These are phyloP conservation scores for Chalciporus sphaerocephalus DNA, from an alignment of 768 basidiomycete species.

Conservation along the genomic window DNA sequence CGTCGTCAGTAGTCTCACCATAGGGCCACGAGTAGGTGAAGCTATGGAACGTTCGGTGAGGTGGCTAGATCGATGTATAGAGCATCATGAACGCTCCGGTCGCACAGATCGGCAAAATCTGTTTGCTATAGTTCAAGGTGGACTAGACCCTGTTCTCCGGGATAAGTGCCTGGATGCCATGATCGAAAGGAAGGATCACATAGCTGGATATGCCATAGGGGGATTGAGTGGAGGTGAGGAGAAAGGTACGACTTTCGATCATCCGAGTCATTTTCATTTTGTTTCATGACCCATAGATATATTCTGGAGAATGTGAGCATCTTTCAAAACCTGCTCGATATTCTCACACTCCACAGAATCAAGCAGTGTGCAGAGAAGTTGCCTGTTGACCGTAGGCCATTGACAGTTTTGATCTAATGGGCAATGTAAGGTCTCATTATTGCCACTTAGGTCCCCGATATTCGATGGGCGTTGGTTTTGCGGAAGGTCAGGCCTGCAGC, in stretches of 20 bases:
- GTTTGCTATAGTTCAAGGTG: conserved; percentile 91
- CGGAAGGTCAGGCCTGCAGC: conserved; percentile 57
- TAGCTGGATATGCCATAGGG: conserved; percentile 90
- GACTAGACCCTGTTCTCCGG: conserved; percentile 66
- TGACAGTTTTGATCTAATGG: not conserved
- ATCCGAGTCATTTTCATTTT: conserved; percentile 5
- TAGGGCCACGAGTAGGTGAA: conserved; percentile 77
- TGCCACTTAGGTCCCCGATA: conserved; percentile 68
- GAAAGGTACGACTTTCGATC: conserved; percentile 53
- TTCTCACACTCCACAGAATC: conserved; percentile 46
- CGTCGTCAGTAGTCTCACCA: conserved; percentile 80
- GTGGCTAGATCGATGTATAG: conserved; percentile 88
- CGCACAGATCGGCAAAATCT: conserved; percentile 68
- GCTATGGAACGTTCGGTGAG: conserved; percentile 85
- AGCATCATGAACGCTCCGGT: conserved; percentile 65
- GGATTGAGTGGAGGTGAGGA: conserved; percentile 89
- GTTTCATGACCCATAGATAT: conserved; percentile 44
- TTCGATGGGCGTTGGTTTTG: conserved; percentile 90
- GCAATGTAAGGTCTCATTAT: conserved; percentile 9
- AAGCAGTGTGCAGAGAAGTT: conserved; percentile 76
- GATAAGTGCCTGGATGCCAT: conserved; percentile 78
- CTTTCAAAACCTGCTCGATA: conserved; percentile 1
- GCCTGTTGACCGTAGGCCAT: conserved; percentile 69
- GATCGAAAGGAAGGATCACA: conserved; percentile 65
- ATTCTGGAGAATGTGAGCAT: conserved; percentile 77